phyloP scores from a whole-genome alignment of 2,329 filamentous ascomycete species.

The Microdochium trichocladiopsis region DNA sequence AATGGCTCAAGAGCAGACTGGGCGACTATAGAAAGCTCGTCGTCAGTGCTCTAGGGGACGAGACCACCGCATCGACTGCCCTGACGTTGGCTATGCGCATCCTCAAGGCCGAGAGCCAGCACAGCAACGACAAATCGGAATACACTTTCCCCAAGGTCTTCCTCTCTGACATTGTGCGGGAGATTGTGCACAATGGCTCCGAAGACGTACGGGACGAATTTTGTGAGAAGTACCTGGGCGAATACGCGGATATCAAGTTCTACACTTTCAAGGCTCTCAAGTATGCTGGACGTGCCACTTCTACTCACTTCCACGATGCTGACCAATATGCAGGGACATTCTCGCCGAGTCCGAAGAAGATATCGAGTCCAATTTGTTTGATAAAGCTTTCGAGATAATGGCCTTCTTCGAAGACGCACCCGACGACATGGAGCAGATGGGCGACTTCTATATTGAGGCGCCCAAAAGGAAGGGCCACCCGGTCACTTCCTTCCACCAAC shows the following conservation, averaged over 20 bases:
- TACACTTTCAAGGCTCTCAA: slow-evolving; percentile 70
- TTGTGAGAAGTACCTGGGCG: slow-evolving; percentile 67
- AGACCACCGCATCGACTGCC: slow-evolving; percentile 60
- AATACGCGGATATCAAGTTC: slow-evolving; percentile 79
- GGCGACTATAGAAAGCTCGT: slow-evolving; percentile 63
- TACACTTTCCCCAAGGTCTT: slow-evolving; percentile 64
- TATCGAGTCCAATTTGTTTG: slow-evolving; percentile 31
- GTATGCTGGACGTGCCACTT: slow-evolving; percentile 38
- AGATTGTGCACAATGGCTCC: slow-evolving; percentile 50
- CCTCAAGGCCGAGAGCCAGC: slow-evolving; percentile 69
- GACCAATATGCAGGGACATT: slow-evolving; percentile 12
- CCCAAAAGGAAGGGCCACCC: slow-evolving; percentile 62
- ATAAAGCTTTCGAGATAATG: slow-evolving; percentile 55
- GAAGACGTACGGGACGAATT: slow-evolving; percentile 64
- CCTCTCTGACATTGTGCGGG: slow-evolving; percentile 57
- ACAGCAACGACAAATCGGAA: slow-evolving; percentile 52
- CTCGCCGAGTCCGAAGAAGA: slow-evolving; percentile 18
- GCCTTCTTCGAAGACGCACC: slow-evolving; percentile 65
- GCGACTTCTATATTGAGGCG: slow-evolving; percentile 59
- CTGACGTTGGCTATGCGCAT: slow-evolving; percentile 78
- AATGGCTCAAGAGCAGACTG: slow-evolving; percentile 73
- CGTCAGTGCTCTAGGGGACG: slow-evolving; percentile 52
- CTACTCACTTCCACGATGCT: slow-evolving; percentile 1
- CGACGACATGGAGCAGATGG: slow-evolving; percentile 55
- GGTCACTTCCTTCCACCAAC: slow-evolving; percentile 57